A percentile compares a stretch with the other conserved stretches of the same genome.
phyloP scores from a whole-genome alignment of 495 filamentous ascomycete genomes.

The Apodospora peruviana region DNA sequence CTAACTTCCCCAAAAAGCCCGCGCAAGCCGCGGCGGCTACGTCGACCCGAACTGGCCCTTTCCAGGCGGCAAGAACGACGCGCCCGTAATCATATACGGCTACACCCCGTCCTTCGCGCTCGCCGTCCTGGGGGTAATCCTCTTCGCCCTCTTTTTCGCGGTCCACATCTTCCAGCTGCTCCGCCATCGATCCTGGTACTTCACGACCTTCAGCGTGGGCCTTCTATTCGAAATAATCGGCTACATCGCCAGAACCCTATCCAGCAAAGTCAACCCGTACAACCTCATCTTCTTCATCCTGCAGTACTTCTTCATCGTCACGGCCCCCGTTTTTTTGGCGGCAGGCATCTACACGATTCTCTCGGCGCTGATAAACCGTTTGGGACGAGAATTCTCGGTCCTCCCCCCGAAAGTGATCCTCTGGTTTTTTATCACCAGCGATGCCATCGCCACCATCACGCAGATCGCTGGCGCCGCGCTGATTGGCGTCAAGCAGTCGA shows the following conservation, averaged over 20 bases:
- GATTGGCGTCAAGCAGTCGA: conserved; percentile 38
- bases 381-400: conserved; percentile 28
- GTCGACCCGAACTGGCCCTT: conserved; percentile 30
- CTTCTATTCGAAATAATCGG: conserved; percentile 39
- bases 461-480: conserved; percentile 48
- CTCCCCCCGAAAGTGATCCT: conserved; percentile 35
- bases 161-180: conserved; percentile 23
- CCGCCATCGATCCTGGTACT: conserved; percentile 24
- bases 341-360: conserved; percentile 49
- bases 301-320: conserved; percentile 57
- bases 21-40: conserved; percentile 5
- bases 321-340: conserved; percentile 51
- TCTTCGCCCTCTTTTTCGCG: conserved; percentile 24
- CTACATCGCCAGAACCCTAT: conserved; percentile 37
- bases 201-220: conserved; percentile 23
- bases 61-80: conserved; percentile 17
- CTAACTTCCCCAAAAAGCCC: not conserved
- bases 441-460: conserved; percentile 44
- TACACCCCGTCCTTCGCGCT: conserved; percentile 29
- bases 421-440: conserved; percentile 43
- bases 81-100: conserved; percentile 25
- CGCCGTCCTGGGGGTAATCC: conserved; percentile 18
- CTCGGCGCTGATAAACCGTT: conserved; percentile 34
- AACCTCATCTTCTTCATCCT: conserved; percentile 46
- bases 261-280: conserved; percentile 41